Evolutionary conservation across 2,329 filamentous ascomycete species (phyloP), one percentile per base, ranked within the genome.

Genomic region (Penicillium sp.): DNA sequence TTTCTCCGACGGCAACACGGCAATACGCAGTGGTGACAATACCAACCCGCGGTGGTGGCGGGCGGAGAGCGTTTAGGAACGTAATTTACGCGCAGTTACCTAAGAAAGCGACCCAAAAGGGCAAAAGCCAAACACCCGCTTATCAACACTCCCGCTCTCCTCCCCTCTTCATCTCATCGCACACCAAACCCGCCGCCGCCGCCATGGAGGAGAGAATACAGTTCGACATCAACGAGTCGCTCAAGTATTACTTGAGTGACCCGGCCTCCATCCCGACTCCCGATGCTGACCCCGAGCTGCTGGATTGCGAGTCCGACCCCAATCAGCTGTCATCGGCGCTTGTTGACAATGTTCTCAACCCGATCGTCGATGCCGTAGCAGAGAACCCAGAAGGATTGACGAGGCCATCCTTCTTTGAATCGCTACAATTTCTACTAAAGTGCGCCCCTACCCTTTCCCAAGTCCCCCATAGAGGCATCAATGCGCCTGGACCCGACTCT

Each of bases 181-280:
- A 51, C 57, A 45, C 49, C 55, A 57, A 41, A 20, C 47, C 11
- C 28, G 28, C 35, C 55, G 55, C 63, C 88, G 89, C 63, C 88
- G 89, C 83, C 72, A 90, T 90, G 81, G 83, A 84, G 69, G 81
- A 82, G 65, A 80, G 78, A 64, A 85, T 92, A 75, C 85, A 89
- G 72, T 99, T 99, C 80, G 91, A 98, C 77, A 91, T 99, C 78
- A 96, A 97, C 76, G 90, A 96, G 81, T 92, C 92, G 66, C 89
- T 98, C 77, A 97, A 96, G 83, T 86, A 91, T 75, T 99, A 97
- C 79, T 91, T 97, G 85, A 96, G 92, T 79, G 94, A 98, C 75
- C 94, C 95, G 8, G 83, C 88, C 48, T 86, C 87, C 41, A 90
- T 98, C 57, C 83, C 90, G 7, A 97, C 93, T 2, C 88, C 90